A percentile compares a stretch with the other conserved stretches of the same genome.
Evolutionary conservation across 129 eudicot species (phyloP).

Genomic region (Ambrosia trifida): DNA sequence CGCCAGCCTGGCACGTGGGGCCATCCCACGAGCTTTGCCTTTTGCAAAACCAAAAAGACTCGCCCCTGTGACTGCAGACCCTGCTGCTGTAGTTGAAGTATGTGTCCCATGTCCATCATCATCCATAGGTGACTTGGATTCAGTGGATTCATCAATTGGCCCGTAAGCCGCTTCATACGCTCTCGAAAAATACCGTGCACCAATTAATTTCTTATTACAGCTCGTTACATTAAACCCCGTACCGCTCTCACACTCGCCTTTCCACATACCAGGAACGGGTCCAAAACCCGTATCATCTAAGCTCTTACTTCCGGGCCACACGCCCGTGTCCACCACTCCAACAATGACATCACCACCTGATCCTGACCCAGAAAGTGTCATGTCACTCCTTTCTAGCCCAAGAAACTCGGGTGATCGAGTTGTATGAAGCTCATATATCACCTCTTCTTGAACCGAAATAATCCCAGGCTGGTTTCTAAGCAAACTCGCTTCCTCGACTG

Average conservation of each 20-base stretch:
- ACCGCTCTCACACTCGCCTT: conserved; percentile 65
- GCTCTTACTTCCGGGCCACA: conserved; percentile 73
- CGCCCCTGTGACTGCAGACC: conserved; percentile 65
- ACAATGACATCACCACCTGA: conserved; percentile 56
- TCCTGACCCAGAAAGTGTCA: conserved; percentile 25
- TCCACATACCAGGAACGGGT: conserved; percentile 66
- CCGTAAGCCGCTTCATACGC: conserved; percentile 73
- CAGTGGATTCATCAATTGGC: conserved; percentile 52
- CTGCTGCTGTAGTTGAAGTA: conserved; percentile 75
- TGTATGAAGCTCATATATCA: conserved; percentile 61
- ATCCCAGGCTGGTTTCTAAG: conserved; percentile 52
- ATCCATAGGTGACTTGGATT: conserved; percentile 75
- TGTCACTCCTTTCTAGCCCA: conserved; percentile 45
- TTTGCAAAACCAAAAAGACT: conserved; percentile 73
- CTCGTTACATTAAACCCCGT: conserved; percentile 41
- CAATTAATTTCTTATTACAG: conserved; percentile 71
- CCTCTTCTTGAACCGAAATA: conserved; percentile 58
- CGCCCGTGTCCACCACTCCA: conserved; percentile 87
- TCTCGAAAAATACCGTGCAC: conserved; percentile 67
- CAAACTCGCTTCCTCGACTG: conserved; percentile 48
- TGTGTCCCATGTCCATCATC: conserved; percentile 90
- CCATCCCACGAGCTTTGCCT: conserved; percentile 86
- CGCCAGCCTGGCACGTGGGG: conserved; percentile 62
- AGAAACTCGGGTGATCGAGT: conserved; percentile 78
- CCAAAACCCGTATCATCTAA: conserved; percentile 61